Conservation (phyloP, 2,329 filamentous ascomycete species). For the Alternaria dauci region DNA sequence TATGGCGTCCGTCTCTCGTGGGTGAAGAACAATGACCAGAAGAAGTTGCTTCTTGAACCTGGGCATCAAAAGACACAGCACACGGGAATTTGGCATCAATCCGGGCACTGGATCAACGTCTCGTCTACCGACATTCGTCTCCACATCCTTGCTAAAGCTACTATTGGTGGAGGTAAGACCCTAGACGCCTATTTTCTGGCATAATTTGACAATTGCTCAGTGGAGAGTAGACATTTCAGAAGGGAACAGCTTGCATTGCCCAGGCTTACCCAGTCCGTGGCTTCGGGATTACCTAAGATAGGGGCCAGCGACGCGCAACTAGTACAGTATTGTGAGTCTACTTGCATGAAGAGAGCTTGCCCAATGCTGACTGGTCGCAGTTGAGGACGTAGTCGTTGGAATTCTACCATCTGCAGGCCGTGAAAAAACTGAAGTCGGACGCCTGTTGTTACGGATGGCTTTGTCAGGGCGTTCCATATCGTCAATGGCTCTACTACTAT, state of each 20-base stretch:
- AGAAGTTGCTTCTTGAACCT: not conserved
- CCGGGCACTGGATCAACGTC: constrained; percentile 13
- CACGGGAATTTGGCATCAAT: not conserved
- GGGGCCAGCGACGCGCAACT: not conserved
- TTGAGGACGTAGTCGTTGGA: not conserved
- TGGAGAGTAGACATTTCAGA: not conserved
- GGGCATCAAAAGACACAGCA: not conserved
- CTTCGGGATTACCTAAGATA: not conserved
- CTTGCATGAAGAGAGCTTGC: not conserved
- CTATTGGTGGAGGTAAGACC: constrained; percentile 3
- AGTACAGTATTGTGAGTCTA: not conserved
- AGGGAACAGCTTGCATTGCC: not conserved
- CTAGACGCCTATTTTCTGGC: not conserved
- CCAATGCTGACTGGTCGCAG: not conserved
- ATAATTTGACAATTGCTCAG: not conserved
- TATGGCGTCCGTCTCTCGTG: constrained; percentile 25
- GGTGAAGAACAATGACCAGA: not conserved
- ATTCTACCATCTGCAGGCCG: not conserved
- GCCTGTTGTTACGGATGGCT: not conserved
- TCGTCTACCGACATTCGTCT: constrained; percentile 14
- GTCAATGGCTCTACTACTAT: not conserved
- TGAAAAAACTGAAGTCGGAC: not conserved
- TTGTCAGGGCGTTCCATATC: not conserved
- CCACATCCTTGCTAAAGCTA: constrained; percentile 10
- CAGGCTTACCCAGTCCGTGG: not conserved